Evolutionary conservation across 179 eudicot genomes (phyloP), one percentile per base, ranked within the genome.

Genomic region (Sideroxylon spinosum): DNA sequence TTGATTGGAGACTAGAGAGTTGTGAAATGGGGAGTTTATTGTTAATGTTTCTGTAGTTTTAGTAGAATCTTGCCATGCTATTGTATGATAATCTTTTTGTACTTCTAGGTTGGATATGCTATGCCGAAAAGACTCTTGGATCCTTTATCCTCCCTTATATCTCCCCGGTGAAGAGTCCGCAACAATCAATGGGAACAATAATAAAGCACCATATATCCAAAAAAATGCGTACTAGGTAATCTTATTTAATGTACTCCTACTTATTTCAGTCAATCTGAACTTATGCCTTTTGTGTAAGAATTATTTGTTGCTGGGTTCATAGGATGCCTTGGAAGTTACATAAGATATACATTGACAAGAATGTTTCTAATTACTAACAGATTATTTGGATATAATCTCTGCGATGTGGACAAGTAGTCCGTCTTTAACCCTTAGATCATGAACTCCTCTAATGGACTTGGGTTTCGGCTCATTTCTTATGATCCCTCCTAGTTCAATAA

Each of bases 141-240:
- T 91, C 99, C 10, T 95, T 87, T 77, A 87, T 95, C 74, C 89
- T 95, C 80, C 99, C 99, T 71, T 87, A 92, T 78, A 92, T 95
- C 75, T 95, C 99, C 55, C 91, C 99, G 25, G 99, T 95, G 19
- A 95, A 94, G 87, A 95, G 99, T 83, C 99, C 99, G 59, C 99
- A 95, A 79, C 99, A 95, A 85, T 85, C 92, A 55, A 95, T 95
- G 65, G 99, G 99, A 69, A 86, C 98, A 60, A 85, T 88, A 71
- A 80, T 95, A 69, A 95, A 95, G 90, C 93, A 84, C 49, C 88
- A 90, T 76, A 57, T 94, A 28, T 92, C 92, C 89, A 90, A 86
- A 76, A 86, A 87, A 76, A 79, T 91, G 90, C 74, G 81, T 79
- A 60, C 94, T 19, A 88, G 94, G 98, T 94, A 76, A 85, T 68